These are phyloP conservation scores for Mycena galericulata DNA, from an alignment of 768 basidiomycete species.

Conservation along the genomic window DNA sequence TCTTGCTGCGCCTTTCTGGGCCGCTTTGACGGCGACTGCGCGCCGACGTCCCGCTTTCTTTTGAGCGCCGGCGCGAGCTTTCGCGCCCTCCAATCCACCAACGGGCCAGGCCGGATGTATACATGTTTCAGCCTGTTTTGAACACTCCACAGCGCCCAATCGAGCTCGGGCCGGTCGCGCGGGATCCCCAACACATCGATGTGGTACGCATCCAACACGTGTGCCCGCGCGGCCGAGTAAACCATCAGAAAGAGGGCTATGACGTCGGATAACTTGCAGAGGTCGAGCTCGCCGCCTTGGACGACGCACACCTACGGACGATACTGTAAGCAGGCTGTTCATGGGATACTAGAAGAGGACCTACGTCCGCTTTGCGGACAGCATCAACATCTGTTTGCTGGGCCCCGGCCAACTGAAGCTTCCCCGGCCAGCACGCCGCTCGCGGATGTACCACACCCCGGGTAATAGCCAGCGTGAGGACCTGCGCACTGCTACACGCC, in stretches of 20 bases:
- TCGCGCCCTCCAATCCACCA: too few relatives aligned
- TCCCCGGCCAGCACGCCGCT: not conserved
- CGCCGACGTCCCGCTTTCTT: too few relatives aligned
- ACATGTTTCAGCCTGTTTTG: too few relatives aligned
- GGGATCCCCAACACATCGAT: too few relatives aligned
- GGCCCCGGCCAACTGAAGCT: too few relatives aligned
- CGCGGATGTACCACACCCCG: not conserved
- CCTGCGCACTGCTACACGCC: not conserved
- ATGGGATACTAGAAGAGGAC: not conserved
- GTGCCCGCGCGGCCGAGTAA: not conserved
- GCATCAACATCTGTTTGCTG: not conserved
- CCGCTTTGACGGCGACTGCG: too few relatives aligned
- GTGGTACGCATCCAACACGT: not conserved
- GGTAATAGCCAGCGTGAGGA: not conserved
- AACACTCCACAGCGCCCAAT: too few relatives aligned
- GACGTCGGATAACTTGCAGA: not conserved
- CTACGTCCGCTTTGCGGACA: not conserved
- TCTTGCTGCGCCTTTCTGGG: too few relatives aligned
- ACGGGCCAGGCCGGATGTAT: too few relatives aligned
- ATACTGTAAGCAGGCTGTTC: too few relatives aligned
- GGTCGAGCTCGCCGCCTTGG: not conserved
- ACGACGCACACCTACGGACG: not conserved
- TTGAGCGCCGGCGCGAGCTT: too few relatives aligned
- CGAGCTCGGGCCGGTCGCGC: too few relatives aligned
- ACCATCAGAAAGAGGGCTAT: not conserved